phyloP scores from a whole-genome alignment of 2,329 filamentous ascomycete genomes.

The Cladosporium sp. region DNA sequence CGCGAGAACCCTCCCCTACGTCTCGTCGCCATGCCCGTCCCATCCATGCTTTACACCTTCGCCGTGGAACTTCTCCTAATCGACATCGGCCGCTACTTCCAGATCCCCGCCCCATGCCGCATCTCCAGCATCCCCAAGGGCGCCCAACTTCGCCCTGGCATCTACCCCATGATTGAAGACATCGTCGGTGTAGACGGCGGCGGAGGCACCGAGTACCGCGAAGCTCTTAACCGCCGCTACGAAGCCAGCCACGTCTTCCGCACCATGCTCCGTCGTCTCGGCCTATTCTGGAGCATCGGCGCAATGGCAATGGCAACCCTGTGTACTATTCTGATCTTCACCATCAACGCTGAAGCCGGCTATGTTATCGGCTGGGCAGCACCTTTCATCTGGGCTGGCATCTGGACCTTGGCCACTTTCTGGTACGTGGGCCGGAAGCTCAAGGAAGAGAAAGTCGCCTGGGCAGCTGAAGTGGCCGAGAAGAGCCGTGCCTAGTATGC shows the following conservation, averaged over 20 bases:
- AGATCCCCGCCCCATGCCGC: constrained; percentile 50
- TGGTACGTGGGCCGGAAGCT: constrained; percentile 45
- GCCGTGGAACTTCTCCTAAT: constrained; percentile 53
- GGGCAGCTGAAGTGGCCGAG: constrained; percentile 37
- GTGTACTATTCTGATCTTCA: constrained; percentile 50
- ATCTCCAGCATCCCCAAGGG: constrained; percentile 55
- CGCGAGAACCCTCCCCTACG: constrained; percentile 52
- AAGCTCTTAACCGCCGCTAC: constrained; percentile 53
- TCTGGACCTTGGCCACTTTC: constrained; percentile 49
- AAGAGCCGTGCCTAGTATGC: constrained; percentile 22
- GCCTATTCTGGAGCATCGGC: constrained; percentile 55
- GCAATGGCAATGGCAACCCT: constrained; percentile 42
- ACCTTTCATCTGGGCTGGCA: constrained; percentile 52
- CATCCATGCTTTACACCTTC: constrained; percentile 55
- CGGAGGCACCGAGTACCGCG: constrained; percentile 54
- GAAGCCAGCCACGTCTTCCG: constrained; percentile 56
- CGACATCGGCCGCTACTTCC: constrained; percentile 49
- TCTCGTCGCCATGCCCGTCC: constrained; percentile 54
- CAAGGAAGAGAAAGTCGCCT: constrained; percentile 36
- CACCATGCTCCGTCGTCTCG: constrained; percentile 53
- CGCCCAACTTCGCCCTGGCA: constrained; percentile 53
- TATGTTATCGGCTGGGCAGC: constrained; percentile 53
- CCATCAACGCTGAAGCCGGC: constrained; percentile 48
- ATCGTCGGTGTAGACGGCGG: constrained; percentile 55
- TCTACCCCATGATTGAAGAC: constrained; percentile 58